Percentiles rank a stretch among this genome's conserved stretches.
These are phyloP conservation scores for Fagus crenata DNA, from an alignment of 306 rosid species.

Conservation along the genomic window DNA sequence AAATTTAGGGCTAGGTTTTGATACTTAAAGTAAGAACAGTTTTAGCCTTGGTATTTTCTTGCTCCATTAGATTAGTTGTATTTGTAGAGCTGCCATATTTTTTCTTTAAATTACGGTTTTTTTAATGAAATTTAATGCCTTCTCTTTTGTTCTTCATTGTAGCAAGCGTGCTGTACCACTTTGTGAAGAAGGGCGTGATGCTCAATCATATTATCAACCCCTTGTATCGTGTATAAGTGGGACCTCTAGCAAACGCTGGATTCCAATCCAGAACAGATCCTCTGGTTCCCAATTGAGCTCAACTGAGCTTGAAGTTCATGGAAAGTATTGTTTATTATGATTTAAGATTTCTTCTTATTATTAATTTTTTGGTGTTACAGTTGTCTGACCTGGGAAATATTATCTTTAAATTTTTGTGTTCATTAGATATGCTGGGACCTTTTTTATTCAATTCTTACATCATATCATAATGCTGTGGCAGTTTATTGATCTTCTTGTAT, in stretches of 20 bases:
- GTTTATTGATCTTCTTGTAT: constrained; percentile 37
- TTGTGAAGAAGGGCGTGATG: constrained; percentile 65
- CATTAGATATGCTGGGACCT: constrained; percentile 7
- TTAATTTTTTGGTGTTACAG: neutral
- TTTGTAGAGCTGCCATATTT: constrained; percentile 14
- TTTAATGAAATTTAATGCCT: constrained; percentile 16
- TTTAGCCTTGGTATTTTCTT: constrained; percentile 33
- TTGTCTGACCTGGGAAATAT: neutral
- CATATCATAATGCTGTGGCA: constrained; percentile 21
- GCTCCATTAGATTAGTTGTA: constrained; percentile 29
- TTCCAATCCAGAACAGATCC: constrained; percentile 82
- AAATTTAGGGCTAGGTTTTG: neutral
- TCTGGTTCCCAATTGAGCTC: constrained; percentile 56
- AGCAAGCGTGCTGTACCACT: constrained; percentile 65
- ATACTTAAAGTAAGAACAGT: neutral
- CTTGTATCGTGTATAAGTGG: constrained; percentile 88
- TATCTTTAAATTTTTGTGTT: constrained; percentile 19
- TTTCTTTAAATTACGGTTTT: constrained; percentile 13
- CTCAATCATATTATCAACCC: constrained; percentile 67
- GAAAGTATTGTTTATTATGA: constrained; percentile 56
- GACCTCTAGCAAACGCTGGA: constrained; percentile 77
- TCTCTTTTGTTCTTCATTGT: constrained; percentile 26
- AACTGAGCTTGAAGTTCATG: constrained; percentile 82
- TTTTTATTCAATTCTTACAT: constrained; percentile 13
- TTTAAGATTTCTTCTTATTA: constrained; percentile 6